Evolutionary conservation across 1,284 basidiomycete genomes (phyloP), one percentile per base, ranked within the genome.

Genomic region (Bjerkandera adusta): DNA sequence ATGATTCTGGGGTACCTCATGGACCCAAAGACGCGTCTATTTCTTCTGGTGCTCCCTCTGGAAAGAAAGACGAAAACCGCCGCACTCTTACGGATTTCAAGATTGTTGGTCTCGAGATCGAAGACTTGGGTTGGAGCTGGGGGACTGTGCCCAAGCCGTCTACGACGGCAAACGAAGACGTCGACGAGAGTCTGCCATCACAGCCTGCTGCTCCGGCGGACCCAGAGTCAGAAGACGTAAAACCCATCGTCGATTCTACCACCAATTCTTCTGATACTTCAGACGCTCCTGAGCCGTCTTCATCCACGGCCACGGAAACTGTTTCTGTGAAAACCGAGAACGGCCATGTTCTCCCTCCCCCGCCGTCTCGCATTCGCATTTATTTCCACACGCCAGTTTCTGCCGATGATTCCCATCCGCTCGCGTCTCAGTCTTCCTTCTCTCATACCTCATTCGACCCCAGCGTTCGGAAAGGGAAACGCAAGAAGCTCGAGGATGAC

Each of bases 51-150:
- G 58, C 60, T 49, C 54, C 60, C 10, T 49, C 55, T 63, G 77
- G 81, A 75, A 88, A 87, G 77, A 85, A 84, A 66, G 83, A 92
- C 67, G 79, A 89, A 70, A 79, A 88, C 66, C 71, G 84, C 58
- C 81, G 90, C 50, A 95, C 92, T 27, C 81, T 97, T 61, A 96
- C 93, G 37, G 94, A 97, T 71, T 97, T 97, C 79, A 90, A 95
- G 68, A 93, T 97, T 62, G 76, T 94, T 57, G 92, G 89, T 20
- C 76, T 97, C 58, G 83, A 90, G 64, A 85, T 96, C 57, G 74
- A 70, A 57, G 82, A 83, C 54, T 68, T 90, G 49, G 69, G 66
- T 58, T 91, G 88, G 88, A 73, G 71, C 40, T 90, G 89, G 88
- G 86, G 87, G 52, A 55, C 67, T 45, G 58, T 79, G 43, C 74